Evolutionary conservation across 2,329 filamentous ascomycete genomes (phyloP), one percentile per base, ranked within the genome.

Genomic region (Mycogone perniciosa): DNA sequence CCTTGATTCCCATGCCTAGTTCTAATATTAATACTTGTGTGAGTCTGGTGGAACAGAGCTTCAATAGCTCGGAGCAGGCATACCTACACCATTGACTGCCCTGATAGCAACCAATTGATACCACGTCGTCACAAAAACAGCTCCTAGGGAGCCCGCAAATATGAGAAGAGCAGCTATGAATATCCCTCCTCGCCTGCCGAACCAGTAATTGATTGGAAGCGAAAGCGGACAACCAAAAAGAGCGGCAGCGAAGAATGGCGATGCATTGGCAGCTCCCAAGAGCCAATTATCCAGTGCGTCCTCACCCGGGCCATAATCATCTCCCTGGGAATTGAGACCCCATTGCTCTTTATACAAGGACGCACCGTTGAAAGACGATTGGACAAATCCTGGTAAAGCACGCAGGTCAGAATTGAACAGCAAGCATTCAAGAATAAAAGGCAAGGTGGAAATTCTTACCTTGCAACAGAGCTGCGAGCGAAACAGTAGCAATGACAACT

Each of bases 1-100:
- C 73, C 53, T 76, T 76, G 29, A 76, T 66, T 0, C 73, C 73
- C 73, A 76, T 76, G 1, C 70, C 73, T 67, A 42, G 2, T 2
- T n/a, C 3, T 6, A 2, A 44, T 30, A 8, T 59, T 7, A 53
- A 44, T 4, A 2, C 20, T 20, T 20, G 20, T 31, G 3, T 29
- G 7, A 68, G 13, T 48, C 46, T 51, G 54, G 60, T 5, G 45
- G 13, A 7, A 11, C 20, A 5, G 35, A 35, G 1, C 33, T 20
- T 2, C 33, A 20, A 20, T 30, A n/a, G 27, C 37, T 10, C 39
- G 30, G 37, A 31, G 1, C 11, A 48, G 35, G 56, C 67, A 50
- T 37, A 71, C 70, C 69, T 13, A 72, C 54, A 4, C 70, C 71
- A 47, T 71, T 71, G 6, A 72, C 34, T 1, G 68, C 59, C 6